Base-by-base conservation (phyloP, 225 moss, liverwort and hornwort genomes). In the Climacium dendroides region DNA sequence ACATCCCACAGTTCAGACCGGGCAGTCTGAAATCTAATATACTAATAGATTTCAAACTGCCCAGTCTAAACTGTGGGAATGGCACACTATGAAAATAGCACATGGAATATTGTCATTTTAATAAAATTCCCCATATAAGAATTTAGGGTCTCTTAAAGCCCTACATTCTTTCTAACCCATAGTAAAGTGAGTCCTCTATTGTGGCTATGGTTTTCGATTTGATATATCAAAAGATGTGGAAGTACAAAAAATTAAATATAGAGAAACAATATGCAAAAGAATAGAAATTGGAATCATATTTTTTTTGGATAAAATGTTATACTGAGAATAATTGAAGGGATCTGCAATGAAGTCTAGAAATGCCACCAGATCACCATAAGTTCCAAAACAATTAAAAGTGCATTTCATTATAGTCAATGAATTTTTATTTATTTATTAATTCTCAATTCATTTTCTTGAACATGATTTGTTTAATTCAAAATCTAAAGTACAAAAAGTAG, bases 121-220 rank as follows among this genome's bases (percentile, higher is more conserved):
- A n/a, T n/a, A n/a, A n/a, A n/a, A n/a, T n/a, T n/a, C n/a, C n/a
- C n/a, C n/a, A n/a, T n/a, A n/a, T n/a, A n/a, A n/a, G n/a, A n/a
- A n/a, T n/a, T n/a, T n/a, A n/a, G n/a, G n/a, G n/a, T n/a, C n/a
- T n/a, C n/a, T n/a, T n/a, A n/a, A n/a, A n/a, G n/a, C n/a, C n/a
- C n/a, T n/a, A n/a, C n/a, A n/a, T n/a, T n/a, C n/a, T 23, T 64
- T n/a, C 7, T 69, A 69, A 39, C 4, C 7, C 25, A 14, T 14
- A 8, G 4, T 69, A 25, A 24, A 39, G 7, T 14, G 3, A 71
- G 1, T 1, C 17, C 16, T 5, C 1, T 3, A 0, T 10, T 45
- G 28, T 45, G 2, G 2, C 43, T 45, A 28, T 45, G 10, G 9
- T 45, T 41, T 25, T 43, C 45, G 1, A 45, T 71, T 70, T 28